Conservation (phyloP, 331 rosid species). For the Spiraea crenata region DNA sequence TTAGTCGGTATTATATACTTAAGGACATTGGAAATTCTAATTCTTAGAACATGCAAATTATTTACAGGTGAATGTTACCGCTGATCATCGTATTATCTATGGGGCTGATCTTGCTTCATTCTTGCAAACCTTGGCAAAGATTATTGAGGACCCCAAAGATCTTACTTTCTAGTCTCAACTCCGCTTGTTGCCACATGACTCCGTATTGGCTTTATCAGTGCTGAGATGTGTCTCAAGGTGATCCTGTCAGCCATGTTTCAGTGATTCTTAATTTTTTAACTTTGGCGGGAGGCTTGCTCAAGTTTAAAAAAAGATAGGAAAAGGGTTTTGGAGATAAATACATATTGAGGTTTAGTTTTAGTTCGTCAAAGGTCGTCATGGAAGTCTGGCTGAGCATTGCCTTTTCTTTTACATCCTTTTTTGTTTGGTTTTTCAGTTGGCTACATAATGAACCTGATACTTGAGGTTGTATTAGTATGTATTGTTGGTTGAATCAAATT, state of each 20-base stretch:
- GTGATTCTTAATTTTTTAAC: conserved; percentile 3
- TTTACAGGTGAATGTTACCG: conserved; percentile 87
- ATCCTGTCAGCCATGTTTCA: conserved; percentile 13
- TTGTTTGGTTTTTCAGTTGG: not conserved
- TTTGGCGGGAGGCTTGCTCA: conserved; percentile 16
- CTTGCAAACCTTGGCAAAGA: conserved; percentile 85
- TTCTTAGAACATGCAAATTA: conserved; percentile 18
- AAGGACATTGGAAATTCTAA: conserved; percentile 18
- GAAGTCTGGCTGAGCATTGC: not conserved
- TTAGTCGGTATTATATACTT: not conserved
- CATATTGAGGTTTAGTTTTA: conserved; percentile 33
- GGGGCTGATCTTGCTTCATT: conserved; percentile 90
- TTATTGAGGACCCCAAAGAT: conserved; percentile 92
- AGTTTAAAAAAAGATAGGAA: conserved; percentile 28
- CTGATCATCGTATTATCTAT: conserved; percentile 94
- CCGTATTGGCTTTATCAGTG: conserved; percentile 3
- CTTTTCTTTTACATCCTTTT: not conserved
- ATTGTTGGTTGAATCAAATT: conserved; percentile 3
- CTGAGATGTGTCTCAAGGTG: not conserved
- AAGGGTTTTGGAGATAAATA: conserved; percentile 42
- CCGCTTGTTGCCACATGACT: conserved; percentile 5
- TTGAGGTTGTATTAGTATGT: not conserved
- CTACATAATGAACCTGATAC: not conserved
- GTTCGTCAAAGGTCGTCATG: conserved; percentile 3
- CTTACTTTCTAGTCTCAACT: conserved; percentile 71